These are phyloP conservation scores for Microbotryum scabiosae DNA, from an alignment of 1,284 basidiomycete species.

Conservation along the genomic window DNA sequence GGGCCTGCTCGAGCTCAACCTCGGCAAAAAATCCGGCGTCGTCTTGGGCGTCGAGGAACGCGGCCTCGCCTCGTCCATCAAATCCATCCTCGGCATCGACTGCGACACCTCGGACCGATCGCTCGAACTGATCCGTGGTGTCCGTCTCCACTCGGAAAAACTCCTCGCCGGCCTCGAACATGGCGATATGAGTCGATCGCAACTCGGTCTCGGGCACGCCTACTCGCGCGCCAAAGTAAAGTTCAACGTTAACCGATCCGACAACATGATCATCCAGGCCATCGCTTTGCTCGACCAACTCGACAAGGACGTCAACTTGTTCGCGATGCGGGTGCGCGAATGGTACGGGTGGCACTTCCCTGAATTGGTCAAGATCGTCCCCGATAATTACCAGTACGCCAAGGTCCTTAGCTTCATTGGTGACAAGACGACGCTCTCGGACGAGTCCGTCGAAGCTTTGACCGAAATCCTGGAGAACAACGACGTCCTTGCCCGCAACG, in stretches of 20 bases:
- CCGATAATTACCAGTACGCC: conserved; percentile 96
- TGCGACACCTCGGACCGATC: conserved; percentile 83
- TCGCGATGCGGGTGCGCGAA: conserved; percentile 95
- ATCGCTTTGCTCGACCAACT: conserved; percentile 97
- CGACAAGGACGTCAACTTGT: conserved; percentile 99
- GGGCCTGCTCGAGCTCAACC: conserved; percentile 78
- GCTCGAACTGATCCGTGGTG: conserved; percentile 83
- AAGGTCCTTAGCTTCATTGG: conserved; percentile 78
- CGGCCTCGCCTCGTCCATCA: conserved; percentile 71
- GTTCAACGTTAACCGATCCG: conserved; percentile 98
- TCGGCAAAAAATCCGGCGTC: conserved; percentile 72
- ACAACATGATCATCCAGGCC: conserved; percentile 99
- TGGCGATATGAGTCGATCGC: conserved; percentile 84
- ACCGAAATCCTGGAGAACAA: conserved; percentile 79
- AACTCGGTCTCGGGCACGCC: conserved; percentile 93
- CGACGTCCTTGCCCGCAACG: conserved; percentile 77
- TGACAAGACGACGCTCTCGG: conserved; percentile 59
- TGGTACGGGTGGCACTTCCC: conserved; percentile 99
- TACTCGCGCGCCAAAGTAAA: conserved; percentile 98
- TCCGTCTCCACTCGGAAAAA: conserved; percentile 85
- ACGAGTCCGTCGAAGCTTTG: conserved; percentile 68
- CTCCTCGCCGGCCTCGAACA: conserved; percentile 76
- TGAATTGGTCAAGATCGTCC: conserved; percentile 86
- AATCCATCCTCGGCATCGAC: conserved; percentile 62
- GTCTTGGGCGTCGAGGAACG: conserved; percentile 77